Conservation (phyloP, 1,284 basidiomycete species). For the Cutaneotrichosporon arboriforme region DNA sequence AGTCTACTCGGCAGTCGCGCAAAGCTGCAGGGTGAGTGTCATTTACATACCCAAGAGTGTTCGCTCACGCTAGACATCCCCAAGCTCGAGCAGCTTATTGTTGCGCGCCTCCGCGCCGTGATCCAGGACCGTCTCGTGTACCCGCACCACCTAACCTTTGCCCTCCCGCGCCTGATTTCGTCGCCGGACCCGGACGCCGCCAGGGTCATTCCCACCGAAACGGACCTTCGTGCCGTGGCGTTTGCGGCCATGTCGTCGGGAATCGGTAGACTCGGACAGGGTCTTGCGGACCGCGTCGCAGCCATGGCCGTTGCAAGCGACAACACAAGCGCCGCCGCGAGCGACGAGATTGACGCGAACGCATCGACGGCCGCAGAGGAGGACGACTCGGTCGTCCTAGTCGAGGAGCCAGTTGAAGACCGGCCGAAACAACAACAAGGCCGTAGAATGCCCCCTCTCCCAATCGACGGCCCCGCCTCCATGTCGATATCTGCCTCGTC, state of each 20-base stretch:
- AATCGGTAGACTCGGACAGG: constrained; percentile 11
- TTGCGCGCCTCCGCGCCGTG: constrained; percentile 50
- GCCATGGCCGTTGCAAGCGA: constrained; percentile 7
- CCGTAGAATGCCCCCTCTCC: not conserved
- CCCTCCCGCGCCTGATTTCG: constrained; percentile 48
- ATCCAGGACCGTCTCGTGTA: constrained; percentile 53
- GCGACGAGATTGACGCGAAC: not conserved
- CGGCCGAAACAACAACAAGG: constrained; percentile 13
- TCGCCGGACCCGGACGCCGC: constrained; percentile 7
- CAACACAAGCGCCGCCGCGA: constrained; percentile 8
- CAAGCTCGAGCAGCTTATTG: constrained; percentile 56
- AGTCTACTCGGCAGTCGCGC: constrained; percentile 55
- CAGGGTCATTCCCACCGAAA: constrained; percentile 7
- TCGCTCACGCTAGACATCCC: constrained; percentile 50
- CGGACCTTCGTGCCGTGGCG: constrained; percentile 11
- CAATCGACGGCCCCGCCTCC: too few relatives aligned
- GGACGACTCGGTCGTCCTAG: constrained; percentile 5
- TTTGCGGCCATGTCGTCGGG: constrained; percentile 9
- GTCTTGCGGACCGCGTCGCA: constrained; percentile 9
- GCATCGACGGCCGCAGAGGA: not conserved
- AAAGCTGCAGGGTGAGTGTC: constrained; percentile 51
- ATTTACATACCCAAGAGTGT: not conserved
- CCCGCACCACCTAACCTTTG: constrained; percentile 50
- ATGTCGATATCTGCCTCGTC: not conserved
- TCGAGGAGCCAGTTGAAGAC: constrained; percentile 23